Base-by-base conservation (phyloP, 148 eudicot genomes). In the Heliosperma pusillum region DNA sequence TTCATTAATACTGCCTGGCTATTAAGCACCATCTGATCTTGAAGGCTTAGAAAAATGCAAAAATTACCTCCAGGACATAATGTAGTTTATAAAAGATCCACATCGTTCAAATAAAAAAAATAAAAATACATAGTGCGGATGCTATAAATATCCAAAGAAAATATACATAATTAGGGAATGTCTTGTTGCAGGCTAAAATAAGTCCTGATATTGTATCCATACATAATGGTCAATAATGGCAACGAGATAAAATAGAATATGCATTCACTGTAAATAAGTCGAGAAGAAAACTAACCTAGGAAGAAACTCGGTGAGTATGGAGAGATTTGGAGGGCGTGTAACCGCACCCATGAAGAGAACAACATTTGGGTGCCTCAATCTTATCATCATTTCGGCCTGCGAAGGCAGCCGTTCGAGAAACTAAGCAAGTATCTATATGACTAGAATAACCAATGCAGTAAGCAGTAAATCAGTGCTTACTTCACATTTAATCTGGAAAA, bases 291-390 rank as follows among this genome's bases (percentile, higher is more conserved):
- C 77, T 80, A 64, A 90, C 99, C 97, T 93, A 72, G 99, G 99
- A 59, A 95, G 87, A 79, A 83, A 92, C 84, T 95, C 99, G 2
- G 99, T 95, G 77, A 95, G 81, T 77, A 95, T 95, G 65, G 99
- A 95, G 75, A 95, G 91, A 84, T 95, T 85, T 62, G 99, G 99
- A 64, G 99, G 89, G 7, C 88, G 89, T 52, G 97, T 88, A 74
- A 95, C 99, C 57, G 99, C 99, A 79, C 97, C 99, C 99, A 92
- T 95, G 86, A 95, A 92, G 79, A 95, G 97, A 82, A 95, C 99
- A 25, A 95, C 92, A 86, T 95, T 95, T 57, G 99, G 99, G 82
- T 95, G 99, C 79, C 94, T 95, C 85, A 95, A 76, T 78, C 99
- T 90, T 85, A 89, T 82, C 99, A 95, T 92, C 78, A 95, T 86